phyloP scores from a whole-genome alignment of 2,329 filamentous ascomycete species.

The Celoporthe dispersa region DNA sequence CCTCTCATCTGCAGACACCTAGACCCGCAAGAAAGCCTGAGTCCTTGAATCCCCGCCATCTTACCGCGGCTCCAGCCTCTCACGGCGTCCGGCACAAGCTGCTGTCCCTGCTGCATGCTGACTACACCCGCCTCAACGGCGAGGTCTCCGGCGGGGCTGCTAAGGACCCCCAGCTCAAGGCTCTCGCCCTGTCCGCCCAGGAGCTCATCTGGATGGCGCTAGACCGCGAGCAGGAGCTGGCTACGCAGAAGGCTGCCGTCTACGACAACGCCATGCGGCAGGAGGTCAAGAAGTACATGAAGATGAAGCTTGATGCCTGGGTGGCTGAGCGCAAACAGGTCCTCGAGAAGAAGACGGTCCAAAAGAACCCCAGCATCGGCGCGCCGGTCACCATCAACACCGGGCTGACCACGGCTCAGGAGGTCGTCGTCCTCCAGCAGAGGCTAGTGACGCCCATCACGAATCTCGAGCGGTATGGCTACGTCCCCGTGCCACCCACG shows the following conservation, averaged over 20 bases:
- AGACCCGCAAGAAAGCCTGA: constrained; percentile 47
- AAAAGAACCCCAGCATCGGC: constrained; percentile 40
- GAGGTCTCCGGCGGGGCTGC: constrained; percentile 59
- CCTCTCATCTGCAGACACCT: background rate
- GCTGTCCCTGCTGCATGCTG: constrained; percentile 66
- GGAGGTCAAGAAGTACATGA: constrained; percentile 74
- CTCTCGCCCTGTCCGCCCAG: constrained; percentile 65
- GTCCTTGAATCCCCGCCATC: constrained; percentile 68
- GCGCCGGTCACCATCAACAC: constrained; percentile 65
- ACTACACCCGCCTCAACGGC: constrained; percentile 69
- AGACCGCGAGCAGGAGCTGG: constrained; percentile 79
- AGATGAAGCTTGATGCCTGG: constrained; percentile 76
- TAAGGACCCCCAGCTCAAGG: constrained; percentile 48
- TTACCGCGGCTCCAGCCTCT: constrained; percentile 61
- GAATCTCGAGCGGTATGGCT: constrained; percentile 71
- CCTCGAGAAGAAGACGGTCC: constrained; percentile 37
- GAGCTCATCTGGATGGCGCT: constrained; percentile 70
- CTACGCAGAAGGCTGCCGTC: constrained; percentile 67
- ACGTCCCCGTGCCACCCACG: constrained; percentile 71
- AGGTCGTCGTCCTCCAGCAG: constrained; percentile 65
- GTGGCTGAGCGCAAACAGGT: constrained; percentile 59
- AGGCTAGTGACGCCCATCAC: constrained; percentile 67
- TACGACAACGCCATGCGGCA: constrained; percentile 88
- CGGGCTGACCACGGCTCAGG: constrained; percentile 69
- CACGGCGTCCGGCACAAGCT: constrained; percentile 61